Evolutionary conservation across 2,329 filamentous ascomycete genomes (phyloP), one percentile per base, ranked within the genome.

Genomic region (Hyphodiscus sp.): DNA sequence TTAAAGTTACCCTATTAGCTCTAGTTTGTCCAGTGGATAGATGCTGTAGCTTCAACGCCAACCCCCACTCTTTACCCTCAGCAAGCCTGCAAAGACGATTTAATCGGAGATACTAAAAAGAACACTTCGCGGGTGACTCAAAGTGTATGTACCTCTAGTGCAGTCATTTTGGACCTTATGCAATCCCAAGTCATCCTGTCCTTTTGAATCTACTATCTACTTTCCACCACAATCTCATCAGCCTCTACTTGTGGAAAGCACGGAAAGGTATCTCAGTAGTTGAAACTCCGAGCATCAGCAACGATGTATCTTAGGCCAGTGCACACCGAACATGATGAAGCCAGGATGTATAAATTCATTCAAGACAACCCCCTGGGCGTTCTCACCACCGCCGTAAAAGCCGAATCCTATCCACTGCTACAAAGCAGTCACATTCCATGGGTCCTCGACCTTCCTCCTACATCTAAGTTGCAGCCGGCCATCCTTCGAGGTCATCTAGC

Each of bases 361-460:
- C 73, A 72, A 19, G 73, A 78, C 15, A 79, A 85, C 61, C 80
- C 83, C 0, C 71, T 87, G 0, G 83, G 83, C 1, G 71, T 86
- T 15, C 63, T 87, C 8, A 86, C 80, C 9, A 86, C 83, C 0
- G 80, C 79, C 5, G 79, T 87, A 44, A 62, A 69, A 0, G 83
- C 79, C 0, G 44, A 69, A 10, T 65, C 62, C 0, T 70, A 75
- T 58, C 75, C 77, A 0, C 70, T 78, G 15, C 73, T 86, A 4
- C 82, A 83, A 59, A 75, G 73, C 49, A 82, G 73, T 50, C 82
- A 86, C 60, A 77, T 86, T 18, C 82, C 82, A 0, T 85, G 75
- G 61, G 62, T 85, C 0, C 68, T 86, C 1, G 80, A 85, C 16
- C 45, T 59, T 9, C 51, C 71, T 70, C 74, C 33, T 43, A 63